Conservation (phyloP, 768 basidiomycete species). For the Lanmaoa rubissima region DNA sequence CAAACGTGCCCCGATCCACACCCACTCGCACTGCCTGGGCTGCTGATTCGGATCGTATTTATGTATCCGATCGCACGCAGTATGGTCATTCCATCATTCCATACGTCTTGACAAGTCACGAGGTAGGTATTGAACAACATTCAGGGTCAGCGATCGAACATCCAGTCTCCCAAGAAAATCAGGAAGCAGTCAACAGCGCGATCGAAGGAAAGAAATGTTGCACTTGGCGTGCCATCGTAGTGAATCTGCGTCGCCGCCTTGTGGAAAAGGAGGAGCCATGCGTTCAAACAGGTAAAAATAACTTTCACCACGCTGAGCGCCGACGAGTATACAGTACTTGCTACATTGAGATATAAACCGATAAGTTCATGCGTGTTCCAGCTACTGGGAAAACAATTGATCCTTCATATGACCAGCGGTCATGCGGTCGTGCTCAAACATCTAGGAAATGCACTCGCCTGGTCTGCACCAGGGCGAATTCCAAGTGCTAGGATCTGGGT, state of each 20-base stretch:
- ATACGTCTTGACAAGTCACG: not conserved
- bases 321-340: not conserved
- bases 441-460: slow-evolving; percentile 8
- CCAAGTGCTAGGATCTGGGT: not conserved
- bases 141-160: slow-evolving; percentile 2
- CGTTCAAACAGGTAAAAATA: not conserved
- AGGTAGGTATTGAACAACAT: not conserved
- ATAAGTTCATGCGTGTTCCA: not conserved
- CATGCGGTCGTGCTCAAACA: not conserved
- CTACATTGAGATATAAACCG: not conserved
- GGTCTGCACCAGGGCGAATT: not conserved
- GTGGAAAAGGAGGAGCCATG: not conserved
- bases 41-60: slow-evolving; percentile 5
- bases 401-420: not conserved
- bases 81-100: not conserved
- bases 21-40: slow-evolving; percentile 17
- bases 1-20: slow-evolving; percentile 19
- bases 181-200: not conserved
- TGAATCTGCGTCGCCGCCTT: not conserved
- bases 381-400: not conserved
- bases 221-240: not conserved
- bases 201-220: not conserved
- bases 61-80: not conserved
- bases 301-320: not conserved
- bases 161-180: not conserved